Conservation (phyloP, 306 rosid species). For the Echinosophora koreensis region DNA sequence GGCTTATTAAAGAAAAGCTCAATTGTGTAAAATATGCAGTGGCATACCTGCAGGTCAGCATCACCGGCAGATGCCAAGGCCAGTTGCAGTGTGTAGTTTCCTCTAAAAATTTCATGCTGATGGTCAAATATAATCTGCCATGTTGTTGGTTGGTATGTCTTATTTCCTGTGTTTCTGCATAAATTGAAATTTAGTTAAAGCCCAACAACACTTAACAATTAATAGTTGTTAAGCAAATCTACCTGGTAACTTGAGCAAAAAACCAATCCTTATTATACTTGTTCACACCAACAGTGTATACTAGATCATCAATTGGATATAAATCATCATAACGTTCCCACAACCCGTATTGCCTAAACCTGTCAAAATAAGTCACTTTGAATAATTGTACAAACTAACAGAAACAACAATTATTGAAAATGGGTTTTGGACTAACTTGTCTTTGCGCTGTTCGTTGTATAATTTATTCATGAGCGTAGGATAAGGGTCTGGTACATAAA, state of each 20-base stretch:
- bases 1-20: background rate
- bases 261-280: conserved; percentile 63
- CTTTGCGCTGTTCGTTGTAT: conserved; percentile 41
- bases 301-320: conserved; percentile 60
- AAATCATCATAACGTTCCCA: conserved; percentile 73
- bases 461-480: conserved; percentile 73
- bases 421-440: conserved; percentile 54
- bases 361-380: conserved; percentile 33
- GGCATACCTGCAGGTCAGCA: conserved; percentile 66
- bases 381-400: background rate
- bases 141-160: conserved; percentile 69
- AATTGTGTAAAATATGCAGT: background rate
- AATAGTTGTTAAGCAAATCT: background rate
- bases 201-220: background rate
- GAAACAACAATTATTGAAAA: background rate
- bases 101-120: conserved; percentile 16
- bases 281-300: conserved; percentile 54
- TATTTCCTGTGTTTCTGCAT: conserved; percentile 59
- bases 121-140: conserved; percentile 74
- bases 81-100: conserved; percentile 75
- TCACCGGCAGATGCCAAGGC: conserved; percentile 72
- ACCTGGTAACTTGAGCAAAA: conserved; percentile 71
- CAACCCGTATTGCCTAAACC: conserved; percentile 76
- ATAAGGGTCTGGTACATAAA: conserved; percentile 73
- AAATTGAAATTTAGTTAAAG: conserved; percentile 15